Evolutionary conservation across 2,329 filamentous ascomycete genomes (phyloP).

Genomic region (Huntiella savannae): DNA sequence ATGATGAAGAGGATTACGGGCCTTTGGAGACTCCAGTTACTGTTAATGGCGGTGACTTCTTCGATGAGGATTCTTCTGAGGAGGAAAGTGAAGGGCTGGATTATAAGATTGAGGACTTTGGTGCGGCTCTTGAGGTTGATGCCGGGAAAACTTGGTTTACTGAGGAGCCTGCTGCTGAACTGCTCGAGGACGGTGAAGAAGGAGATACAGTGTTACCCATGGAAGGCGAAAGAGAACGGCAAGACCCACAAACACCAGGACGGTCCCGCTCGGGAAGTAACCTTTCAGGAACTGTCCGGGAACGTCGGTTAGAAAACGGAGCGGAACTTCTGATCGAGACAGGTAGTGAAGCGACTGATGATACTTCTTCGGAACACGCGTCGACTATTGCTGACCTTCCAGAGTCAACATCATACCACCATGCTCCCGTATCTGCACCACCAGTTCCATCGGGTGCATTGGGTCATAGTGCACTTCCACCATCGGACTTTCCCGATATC

Average conservation of each 20-base stretch:
- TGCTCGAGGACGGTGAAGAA: background rate
- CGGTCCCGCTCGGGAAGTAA: constrained; percentile 5
- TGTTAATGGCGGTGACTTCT: constrained; percentile 20
- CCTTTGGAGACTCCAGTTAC: constrained; percentile 3
- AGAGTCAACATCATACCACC: background rate
- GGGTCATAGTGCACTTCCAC: background rate
- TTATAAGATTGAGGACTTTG: constrained; percentile 66
- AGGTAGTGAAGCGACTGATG: constrained; percentile 9
- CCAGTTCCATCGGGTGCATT: constrained; percentile 1
- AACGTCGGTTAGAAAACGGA: constrained; percentile 59
- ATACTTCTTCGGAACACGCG: no score
- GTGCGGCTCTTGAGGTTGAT: constrained; percentile 29
- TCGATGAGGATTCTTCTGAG: constrained; percentile 44
- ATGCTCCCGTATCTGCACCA: constrained; percentile 8
- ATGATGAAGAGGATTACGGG: background rate
- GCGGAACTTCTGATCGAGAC: constrained; percentile 77
- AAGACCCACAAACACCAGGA: constrained; percentile 19
- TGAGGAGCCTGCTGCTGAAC: background rate
- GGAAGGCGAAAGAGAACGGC: constrained; percentile 19
- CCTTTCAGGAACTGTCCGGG: constrained; percentile 38
- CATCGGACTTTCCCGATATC: constrained; percentile 10
- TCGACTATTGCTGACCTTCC: no score
- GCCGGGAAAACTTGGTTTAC: background rate
- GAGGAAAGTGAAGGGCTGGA: constrained; percentile 64
- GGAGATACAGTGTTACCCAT: no score